Base-by-base conservation (phyloP, 2,329 filamentous ascomycete species). In the Xylariaceae sp. region DNA sequence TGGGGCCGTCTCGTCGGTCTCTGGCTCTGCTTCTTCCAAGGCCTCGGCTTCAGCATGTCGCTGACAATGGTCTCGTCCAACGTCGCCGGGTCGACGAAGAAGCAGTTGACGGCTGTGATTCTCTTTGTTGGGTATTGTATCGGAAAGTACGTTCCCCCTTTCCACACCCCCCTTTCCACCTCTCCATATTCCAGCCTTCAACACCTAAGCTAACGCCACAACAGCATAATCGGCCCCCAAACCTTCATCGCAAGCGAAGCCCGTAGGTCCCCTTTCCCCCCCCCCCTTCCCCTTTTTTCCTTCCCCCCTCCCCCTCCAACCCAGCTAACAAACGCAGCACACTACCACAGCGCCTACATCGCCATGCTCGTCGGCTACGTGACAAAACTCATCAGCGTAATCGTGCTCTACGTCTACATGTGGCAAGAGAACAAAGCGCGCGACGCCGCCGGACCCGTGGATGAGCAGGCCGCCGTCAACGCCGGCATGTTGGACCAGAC, bases 1-100 rank as follows among this genome's bases (percentile, higher is more conserved):
- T 84, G 82, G 82, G 82, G 80, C 10, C 74, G 81, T 2, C 72
- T 85, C 1, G 82, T 84, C 3, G 81, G 78, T 0, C 74, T 84
- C 3, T 85, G 82, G 81, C 73, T 85, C 6, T 71, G 69, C 62
- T 72, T 68, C 59, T 71, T 72, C 65, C 71, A 72, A 51, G 70
- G 70, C 4, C 64, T 71, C 4, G 68, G 70, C 11, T 72, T 72
- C 62, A 69, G 67, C 61, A 71, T 72, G 68, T 66, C 70, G 1
- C 23, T 72, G 53, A 71, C 69, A 6, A 72, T 72, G 70, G 56
- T 72, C 5, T 71, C 71, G 8, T 72, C 70, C 34, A 72, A 71
- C 50, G 60, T 72, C 18, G 70, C 71, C n/a, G 71, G 71, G 0
- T 71, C 68, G 37, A 72, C 71, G 13, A 72, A 72, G 68, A 71